phyloP scores from a whole-genome alignment of 2,329 filamentous ascomycete species.

The Periconia sp. region DNA sequence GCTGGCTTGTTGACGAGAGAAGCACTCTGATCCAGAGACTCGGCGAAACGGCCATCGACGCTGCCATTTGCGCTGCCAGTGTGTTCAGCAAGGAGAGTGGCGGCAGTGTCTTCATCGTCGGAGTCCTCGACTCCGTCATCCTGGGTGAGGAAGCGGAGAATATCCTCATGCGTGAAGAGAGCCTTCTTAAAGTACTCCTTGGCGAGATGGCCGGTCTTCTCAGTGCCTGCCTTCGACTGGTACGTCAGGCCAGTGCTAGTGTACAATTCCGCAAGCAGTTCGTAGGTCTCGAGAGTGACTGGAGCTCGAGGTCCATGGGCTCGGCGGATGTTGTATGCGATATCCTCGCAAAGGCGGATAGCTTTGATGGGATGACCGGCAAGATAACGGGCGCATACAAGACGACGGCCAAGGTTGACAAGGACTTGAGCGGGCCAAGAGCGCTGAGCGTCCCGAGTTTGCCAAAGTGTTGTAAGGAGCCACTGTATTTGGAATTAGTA shows the following conservation, averaged over 20 bases:
- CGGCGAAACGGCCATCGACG: conserved; percentile 23
- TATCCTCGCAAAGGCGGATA: conserved; percentile 53
- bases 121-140: conserved; percentile 26
- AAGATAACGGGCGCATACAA: conserved; percentile 56
- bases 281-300: conserved; percentile 53
- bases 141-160: conserved; percentile 34
- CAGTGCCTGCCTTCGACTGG: conserved; percentile 38
- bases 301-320: conserved; percentile 53
- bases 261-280: conserved; percentile 54
- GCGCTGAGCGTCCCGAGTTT: conserved; percentile 35
- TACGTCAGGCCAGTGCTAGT: conserved; percentile 44
- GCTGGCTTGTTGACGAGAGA: conserved; percentile 21
- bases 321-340: conserved; percentile 58
- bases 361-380: conserved; percentile 47
- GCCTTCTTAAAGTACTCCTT: conserved; percentile 45
- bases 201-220: conserved; percentile 39
- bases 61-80: conserved; percentile 27
- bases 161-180: conserved; percentile 32
- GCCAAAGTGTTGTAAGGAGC: conserved; percentile 42
- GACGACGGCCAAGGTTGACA: conserved; percentile 55
- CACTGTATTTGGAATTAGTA: conserved; percentile 17
- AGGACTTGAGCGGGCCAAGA: conserved; percentile 44
- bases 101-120: conserved; percentile 41
- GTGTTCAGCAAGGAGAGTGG: conserved; percentile 39
- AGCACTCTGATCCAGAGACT: conserved; percentile 27